Conservation (phyloP, 371 early-diverging fungal species). For the Mortierella sp. region DNA sequence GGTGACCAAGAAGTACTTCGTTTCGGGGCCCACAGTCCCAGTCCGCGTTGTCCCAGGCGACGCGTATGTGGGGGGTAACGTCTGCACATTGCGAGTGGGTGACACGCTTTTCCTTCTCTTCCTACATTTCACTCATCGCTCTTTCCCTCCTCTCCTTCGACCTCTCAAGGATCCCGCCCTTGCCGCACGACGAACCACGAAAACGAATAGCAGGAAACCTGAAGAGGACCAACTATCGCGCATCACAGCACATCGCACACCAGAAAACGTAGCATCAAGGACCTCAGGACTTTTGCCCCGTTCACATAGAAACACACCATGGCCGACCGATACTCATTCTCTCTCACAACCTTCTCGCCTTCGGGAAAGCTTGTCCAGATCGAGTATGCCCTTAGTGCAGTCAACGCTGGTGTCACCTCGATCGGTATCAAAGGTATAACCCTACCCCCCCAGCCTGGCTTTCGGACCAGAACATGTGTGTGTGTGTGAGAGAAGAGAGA, state of each 20-base stretch:
- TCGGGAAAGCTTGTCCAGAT: conserved; percentile 99
- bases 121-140: conserved; percentile 1
- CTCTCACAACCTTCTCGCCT: conserved; percentile 99
- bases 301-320: conserved; percentile 16
- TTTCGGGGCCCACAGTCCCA: no score
- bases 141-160: not conserved
- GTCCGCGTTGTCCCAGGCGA: no score
- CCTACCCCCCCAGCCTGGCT: no score
- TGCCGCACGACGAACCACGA: no score
- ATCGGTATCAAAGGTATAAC: conserved; percentile 98
- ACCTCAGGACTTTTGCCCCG: no score
- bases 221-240: no score
- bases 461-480: no score
- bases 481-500: no score
- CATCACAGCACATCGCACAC: conserved; percentile 3
- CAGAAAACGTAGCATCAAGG: not conserved
- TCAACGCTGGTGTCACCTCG: conserved; percentile 94
- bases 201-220: no score
- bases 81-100: not conserved
- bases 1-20: no score
- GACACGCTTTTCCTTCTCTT: not conserved
- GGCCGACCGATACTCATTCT: conserved; percentile 73
- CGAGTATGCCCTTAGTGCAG: conserved; percentile 98
- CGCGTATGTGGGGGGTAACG: conserved; percentile 32
- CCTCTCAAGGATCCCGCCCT: not conserved